Percentiles rank a stretch among this genome's conserved stretches.
These are phyloP conservation scores for Luffa acutangula DNA, from an alignment of 306 rosid species.

Conservation along the genomic window DNA sequence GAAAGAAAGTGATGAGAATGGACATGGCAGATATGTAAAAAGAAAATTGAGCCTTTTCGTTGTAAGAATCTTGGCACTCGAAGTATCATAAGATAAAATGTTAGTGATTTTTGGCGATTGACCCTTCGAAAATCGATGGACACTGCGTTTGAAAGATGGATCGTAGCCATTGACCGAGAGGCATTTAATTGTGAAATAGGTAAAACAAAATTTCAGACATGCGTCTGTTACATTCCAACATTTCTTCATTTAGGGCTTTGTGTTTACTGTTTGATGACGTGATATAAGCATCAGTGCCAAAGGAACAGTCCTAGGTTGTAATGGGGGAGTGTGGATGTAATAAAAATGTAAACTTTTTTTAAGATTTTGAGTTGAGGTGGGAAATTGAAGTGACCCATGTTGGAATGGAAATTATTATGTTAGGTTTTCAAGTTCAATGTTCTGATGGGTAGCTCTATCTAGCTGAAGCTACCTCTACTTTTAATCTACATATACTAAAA, in stretches of 20 bases:
- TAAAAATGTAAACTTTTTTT: not conserved
- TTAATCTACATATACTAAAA: not conserved
- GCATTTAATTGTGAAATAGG: not conserved
- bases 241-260: not conserved
- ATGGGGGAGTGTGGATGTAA: too few species aligned
- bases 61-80: not conserved
- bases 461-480: not conserved
- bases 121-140: not conserved
- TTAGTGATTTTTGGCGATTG: not conserved
- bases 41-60: not conserved
- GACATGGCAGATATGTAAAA: not conserved
- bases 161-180: not conserved
- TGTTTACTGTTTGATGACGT: not conserved
- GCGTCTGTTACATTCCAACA: not conserved
- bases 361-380: not conserved
- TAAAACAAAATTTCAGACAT: not conserved
- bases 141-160: not conserved
- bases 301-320: not conserved
- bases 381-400: not conserved
- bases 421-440: not conserved
- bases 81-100: too few species aligned
- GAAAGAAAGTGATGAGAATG: slow-evolving; percentile 7
- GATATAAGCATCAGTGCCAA: not conserved
- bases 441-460: not conserved
- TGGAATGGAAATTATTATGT: not conserved